These are phyloP conservation scores for Mycena leptocephala DNA, from an alignment of 768 basidiomycete species.

Conservation along the genomic window DNA sequence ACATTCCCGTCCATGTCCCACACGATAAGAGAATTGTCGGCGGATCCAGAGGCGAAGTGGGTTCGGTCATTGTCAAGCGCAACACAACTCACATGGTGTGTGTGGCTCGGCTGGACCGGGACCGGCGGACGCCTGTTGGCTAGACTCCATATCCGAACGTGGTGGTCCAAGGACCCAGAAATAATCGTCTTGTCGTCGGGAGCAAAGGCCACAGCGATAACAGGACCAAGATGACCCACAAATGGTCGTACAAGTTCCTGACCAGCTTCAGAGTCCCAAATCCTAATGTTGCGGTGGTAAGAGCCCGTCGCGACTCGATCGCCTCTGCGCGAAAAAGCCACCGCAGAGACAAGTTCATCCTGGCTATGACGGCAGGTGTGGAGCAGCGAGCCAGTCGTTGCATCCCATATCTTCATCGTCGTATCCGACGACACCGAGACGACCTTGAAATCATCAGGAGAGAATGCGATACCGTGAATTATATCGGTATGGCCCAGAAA, in stretches of 20 bases:
- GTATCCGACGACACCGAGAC: not conserved
- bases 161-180: not conserved
- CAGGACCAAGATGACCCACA: not conserved
- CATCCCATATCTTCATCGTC: conserved; percentile 8
- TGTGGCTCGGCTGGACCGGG: not conserved
- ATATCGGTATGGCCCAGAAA: not conserved
- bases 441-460: not conserved
- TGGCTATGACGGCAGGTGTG: not conserved
- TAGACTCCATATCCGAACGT: not conserved
- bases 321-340: not conserved
- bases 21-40: not conserved
- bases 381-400: not conserved
- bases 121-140: not conserved
- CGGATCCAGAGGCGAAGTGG: not conserved
- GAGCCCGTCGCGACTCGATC: not conserved
- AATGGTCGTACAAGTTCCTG: not conserved
- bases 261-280: not conserved
- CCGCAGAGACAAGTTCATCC: not conserved
- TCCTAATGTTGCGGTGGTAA: not conserved
- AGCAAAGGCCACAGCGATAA: not conserved
- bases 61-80: not conserved
- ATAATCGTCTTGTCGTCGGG: not conserved
- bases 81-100: not conserved
- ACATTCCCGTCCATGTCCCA: not conserved
- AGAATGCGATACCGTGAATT: not conserved